Evolutionary conservation across 352 stramenopile genomes (phyloP), one percentile per base, ranked within the genome.

Genomic region (Phytophthora agathidicida): DNA sequence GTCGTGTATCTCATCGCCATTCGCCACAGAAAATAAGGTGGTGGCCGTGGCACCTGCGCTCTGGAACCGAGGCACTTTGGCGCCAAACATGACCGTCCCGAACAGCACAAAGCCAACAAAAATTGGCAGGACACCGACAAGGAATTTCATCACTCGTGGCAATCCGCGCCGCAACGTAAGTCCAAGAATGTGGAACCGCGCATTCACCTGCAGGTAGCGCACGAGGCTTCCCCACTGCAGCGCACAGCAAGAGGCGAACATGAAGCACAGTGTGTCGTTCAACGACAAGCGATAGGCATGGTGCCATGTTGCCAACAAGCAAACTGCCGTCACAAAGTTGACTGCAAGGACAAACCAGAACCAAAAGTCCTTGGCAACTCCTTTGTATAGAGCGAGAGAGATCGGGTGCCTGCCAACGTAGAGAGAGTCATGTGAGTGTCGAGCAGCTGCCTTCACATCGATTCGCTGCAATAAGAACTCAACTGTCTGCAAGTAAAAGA

Each of bases 31-130:
- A 69, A 95, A 96, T 4, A 96, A 72, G 35, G 86, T 94, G 1
- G 83, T 92, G 19, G 82, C 77, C 1, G 86, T 91, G 23, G 68
- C 59, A 5, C 81, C 73, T 1, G 83, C 68, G 19, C 65, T 84
- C 41, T 89, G 79, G 65, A 96, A 96, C 6, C 84, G 72, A 48
- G 86, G 80, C 26, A 89, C 75, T 27, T 91, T 88, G 33, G 79
- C 80, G 16, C 84, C 88, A 56, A 96, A 96, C 85, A 93, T 93
- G 62, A 93, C 68, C 5, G 89, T 91, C 30, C 83, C 84, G 28
- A 96, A 96, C 5, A 95, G 56, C 24, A 94, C 84, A 55, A 92
- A 96, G 3, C 83, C 86, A 8, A 95, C 73, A 44, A 95, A 92
- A 27, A 96, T 82, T 2, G 88, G 88, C 1, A 91, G 50, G 17